Evolutionary conservation across 2,329 filamentous ascomycete genomes (phyloP).

Genomic region (Hymenoscyphus fructigenus): DNA sequence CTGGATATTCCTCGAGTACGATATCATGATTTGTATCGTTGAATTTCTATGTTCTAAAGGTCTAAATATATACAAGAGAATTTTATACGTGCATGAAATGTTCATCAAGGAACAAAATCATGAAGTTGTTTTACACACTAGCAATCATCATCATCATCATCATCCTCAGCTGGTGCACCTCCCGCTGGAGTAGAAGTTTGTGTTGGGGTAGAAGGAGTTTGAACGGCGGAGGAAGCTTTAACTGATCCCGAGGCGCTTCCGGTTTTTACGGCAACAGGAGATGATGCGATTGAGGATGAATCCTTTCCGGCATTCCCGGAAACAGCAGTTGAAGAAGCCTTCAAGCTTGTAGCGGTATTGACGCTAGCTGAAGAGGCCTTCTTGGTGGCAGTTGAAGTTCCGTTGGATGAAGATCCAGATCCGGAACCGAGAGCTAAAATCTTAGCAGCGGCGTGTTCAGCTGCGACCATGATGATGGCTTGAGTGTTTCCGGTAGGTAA

Average conservation of each 20-base stretch:
- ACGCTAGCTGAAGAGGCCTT: background rate
- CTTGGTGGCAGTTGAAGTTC: background rate
- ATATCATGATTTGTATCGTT: too few relatives aligned
- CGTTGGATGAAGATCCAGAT: background rate
- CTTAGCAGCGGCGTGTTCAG: conserved; percentile 58
- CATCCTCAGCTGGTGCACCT: too few relatives aligned
- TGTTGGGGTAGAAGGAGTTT: background rate
- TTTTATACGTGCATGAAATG: too few relatives aligned
- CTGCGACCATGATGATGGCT: conserved; percentile 62
- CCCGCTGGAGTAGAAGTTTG: background rate
- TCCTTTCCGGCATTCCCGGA: too few relatives aligned
- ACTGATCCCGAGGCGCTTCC: background rate
- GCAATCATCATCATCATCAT: too few relatives aligned
- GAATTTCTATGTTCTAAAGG: too few relatives aligned
- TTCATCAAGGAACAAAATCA: too few relatives aligned
- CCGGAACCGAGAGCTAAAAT: conserved; percentile 43
- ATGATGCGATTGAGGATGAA: background rate
- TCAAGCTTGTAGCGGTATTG: background rate
- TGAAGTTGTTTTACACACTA: too few relatives aligned
- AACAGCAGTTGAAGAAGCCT: too few relatives aligned
- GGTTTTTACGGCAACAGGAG: background rate
- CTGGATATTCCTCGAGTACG: too few relatives aligned
- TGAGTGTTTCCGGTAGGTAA: conserved; percentile 67
- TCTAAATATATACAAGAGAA: too few relatives aligned
- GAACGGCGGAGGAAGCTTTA: background rate